phyloP scores from a whole-genome alignment of 2,329 filamentous ascomycete genomes.

The Colletotrichum eleusines region DNA sequence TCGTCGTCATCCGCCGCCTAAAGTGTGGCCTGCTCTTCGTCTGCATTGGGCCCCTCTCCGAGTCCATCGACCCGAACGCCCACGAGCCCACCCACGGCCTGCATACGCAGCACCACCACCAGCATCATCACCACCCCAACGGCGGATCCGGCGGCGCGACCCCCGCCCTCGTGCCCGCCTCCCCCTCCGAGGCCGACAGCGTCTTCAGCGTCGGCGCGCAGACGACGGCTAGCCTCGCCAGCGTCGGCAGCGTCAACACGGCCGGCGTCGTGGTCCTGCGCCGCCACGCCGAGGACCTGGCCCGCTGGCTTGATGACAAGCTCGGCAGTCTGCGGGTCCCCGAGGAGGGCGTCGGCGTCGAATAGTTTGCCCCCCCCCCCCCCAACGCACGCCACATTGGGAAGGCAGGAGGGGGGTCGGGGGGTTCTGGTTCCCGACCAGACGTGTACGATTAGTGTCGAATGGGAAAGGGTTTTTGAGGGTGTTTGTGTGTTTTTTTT shows the following conservation, averaged over 20 bases:
- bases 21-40: slow-evolving; percentile 72
- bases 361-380: slow-evolving; percentile 29
- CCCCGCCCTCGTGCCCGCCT: slow-evolving; percentile 47
- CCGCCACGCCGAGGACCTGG: slow-evolving; percentile 69
- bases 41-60: slow-evolving; percentile 64
- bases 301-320: slow-evolving; percentile 70
- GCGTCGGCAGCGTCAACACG: slow-evolving; percentile 54
- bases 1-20: slow-evolving; percentile 70
- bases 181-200: slow-evolving; percentile 61
- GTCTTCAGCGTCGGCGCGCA: slow-evolving; percentile 59
- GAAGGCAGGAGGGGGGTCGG: no score
- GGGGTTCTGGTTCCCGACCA: background rate
- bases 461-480: background rate
- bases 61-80: slow-evolving; percentile 42
- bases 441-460: background rate
- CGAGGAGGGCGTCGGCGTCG: slow-evolving; percentile 61
- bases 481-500: background rate
- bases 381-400: no score
- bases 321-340: slow-evolving; percentile 66
- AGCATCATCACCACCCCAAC: slow-evolving; percentile 37
- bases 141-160: slow-evolving; percentile 47
- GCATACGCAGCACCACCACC: slow-evolving; percentile 37
- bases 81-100: slow-evolving; percentile 24
- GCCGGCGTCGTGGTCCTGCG: slow-evolving; percentile 65
- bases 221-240: slow-evolving; percentile 57